phyloP scores from a whole-genome alignment of 345 rosid species.

The Eutrema yunnanense region DNA sequence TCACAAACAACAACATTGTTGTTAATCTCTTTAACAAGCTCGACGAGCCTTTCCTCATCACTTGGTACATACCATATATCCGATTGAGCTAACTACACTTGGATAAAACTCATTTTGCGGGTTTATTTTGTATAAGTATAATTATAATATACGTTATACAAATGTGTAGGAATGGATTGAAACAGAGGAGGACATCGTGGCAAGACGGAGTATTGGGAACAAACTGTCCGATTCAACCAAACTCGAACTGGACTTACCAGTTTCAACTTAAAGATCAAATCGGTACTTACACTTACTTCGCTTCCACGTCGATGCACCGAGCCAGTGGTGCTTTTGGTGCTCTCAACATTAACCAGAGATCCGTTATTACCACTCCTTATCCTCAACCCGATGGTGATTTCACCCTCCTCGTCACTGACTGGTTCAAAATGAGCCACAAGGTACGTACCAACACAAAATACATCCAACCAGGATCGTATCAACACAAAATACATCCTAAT shows the following conservation, averaged over 20 bases:
- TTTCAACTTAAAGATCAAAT: conserved; percentile 83
- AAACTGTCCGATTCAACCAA: conserved; percentile 76
- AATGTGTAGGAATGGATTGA: conserved; percentile 60
- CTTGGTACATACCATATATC: conserved; percentile 44
- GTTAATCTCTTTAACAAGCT: conserved; percentile 63
- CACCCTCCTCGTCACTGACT: conserved; percentile 58
- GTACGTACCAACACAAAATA: conserved; percentile 25
- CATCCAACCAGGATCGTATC: background rate
- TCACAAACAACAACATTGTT: conserved; percentile 72
- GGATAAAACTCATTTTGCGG: background rate
- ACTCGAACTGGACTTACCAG: conserved; percentile 72
- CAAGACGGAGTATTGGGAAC: conserved; percentile 92
- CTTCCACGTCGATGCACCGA: conserved; percentile 61
- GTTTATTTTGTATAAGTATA: background rate
- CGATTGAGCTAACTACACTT: background rate
- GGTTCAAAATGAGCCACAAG: conserved; percentile 59
- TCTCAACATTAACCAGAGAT: conserved; percentile 43
- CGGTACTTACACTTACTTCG: conserved; percentile 64
- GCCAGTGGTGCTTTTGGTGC: conserved; percentile 72
- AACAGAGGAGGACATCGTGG: conserved; percentile 69
- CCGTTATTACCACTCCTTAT: conserved; percentile 57
- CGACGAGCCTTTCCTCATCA: conserved; percentile 71
- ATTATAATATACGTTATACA: background rate
- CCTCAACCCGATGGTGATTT: conserved; percentile 48
- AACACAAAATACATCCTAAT: too few relatives aligned